Evolutionary conservation across 371 early-diverging fungal genomes (phyloP).

Genomic region (Mucor racemosus): DNA sequence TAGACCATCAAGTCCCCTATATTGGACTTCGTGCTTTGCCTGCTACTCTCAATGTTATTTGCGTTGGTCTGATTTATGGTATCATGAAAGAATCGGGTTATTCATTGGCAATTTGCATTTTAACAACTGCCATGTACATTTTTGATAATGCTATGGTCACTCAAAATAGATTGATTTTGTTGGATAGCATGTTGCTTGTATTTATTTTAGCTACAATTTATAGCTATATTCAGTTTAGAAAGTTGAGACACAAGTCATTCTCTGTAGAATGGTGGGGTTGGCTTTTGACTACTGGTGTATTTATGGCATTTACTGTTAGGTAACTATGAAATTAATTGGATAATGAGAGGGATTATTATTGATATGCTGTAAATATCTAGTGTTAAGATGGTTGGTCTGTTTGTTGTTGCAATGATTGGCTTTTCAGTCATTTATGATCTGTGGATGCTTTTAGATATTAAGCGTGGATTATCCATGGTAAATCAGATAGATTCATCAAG

Average conservation of each 20-base stretch:
- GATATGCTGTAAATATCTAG: conserved; percentile 41
- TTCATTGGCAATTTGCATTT: conserved; percentile 72
- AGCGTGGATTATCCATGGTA: conserved; percentile 77
- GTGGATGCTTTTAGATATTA: conserved; percentile 89
- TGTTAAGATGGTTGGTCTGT: conserved; percentile 95
- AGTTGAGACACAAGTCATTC: conserved; percentile 66
- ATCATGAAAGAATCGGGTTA: conserved; percentile 90
- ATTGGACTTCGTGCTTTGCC: conserved; percentile 81
- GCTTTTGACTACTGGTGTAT: conserved; percentile 73
- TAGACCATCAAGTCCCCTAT: conserved; percentile 89
- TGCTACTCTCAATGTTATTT: conserved; percentile 81
- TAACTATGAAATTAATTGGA: conserved; percentile 19
- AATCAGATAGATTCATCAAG: not conserved
- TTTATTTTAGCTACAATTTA: conserved; percentile 84
- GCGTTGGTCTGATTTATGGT: conserved; percentile 80
- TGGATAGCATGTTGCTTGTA: conserved; percentile 92
- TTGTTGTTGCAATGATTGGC: conserved; percentile 86
- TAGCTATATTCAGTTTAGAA: conserved; percentile 86
- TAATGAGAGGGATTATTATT: not conserved
- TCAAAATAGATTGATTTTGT: conserved; percentile 90
- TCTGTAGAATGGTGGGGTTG: conserved; percentile 77
- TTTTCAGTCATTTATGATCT: conserved; percentile 86
- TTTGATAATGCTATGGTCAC: conserved; percentile 93
- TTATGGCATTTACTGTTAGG: conserved; percentile 72
- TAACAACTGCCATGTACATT: conserved; percentile 80